Evolutionary conservation across 2,329 filamentous ascomycete genomes (phyloP).

Genomic region (Tricladium varicosporioides): DNA sequence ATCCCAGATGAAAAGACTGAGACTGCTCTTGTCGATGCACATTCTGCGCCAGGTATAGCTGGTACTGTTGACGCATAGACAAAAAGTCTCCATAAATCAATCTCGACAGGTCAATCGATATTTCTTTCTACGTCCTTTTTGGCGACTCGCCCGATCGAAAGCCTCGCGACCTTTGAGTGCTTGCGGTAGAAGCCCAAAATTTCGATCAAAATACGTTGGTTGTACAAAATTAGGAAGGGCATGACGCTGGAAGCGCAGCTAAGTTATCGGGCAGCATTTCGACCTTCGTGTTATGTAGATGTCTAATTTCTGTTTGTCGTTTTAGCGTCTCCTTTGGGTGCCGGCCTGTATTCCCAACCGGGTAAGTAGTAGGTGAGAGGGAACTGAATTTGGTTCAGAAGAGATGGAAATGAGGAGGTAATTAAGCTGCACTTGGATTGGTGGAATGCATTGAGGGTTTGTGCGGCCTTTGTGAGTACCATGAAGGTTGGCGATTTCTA

Average conservation of each 20-base stretch:
- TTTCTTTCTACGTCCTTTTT: constrained; percentile 18
- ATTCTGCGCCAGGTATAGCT: constrained; percentile 23
- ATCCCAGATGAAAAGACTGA: constrained; percentile 43
- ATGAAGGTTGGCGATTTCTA: constrained; percentile 32
- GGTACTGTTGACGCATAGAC: constrained; percentile 25
- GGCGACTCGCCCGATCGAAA: too few relatives aligned
- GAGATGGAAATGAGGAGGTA: too few relatives aligned
- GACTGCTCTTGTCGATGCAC: constrained; percentile 29
- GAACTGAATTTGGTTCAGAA: neutral
- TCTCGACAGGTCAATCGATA: constrained; percentile 22
- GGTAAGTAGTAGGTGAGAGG: neutral
- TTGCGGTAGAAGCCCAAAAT: too few relatives aligned
- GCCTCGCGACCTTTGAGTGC: too few relatives aligned
- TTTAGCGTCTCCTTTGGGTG: constrained; percentile 23
- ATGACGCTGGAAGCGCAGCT: constrained; percentile 24
- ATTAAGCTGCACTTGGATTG: neutral
- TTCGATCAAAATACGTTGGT: too few relatives aligned
- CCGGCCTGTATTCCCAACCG: constrained; percentile 1
- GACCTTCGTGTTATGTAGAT: constrained; percentile 17
- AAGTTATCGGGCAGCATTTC: constrained; percentile 28
- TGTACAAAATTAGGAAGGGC: neutral
- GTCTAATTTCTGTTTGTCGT: constrained; percentile 14
- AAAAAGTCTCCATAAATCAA: constrained; percentile 4
- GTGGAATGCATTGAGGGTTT: constrained; percentile 1
- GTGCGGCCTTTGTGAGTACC: constrained; percentile 31